phyloP scores from a whole-genome alignment of 2,329 filamentous ascomycete genomes.

The Pseudogymnoascus sp. region DNA sequence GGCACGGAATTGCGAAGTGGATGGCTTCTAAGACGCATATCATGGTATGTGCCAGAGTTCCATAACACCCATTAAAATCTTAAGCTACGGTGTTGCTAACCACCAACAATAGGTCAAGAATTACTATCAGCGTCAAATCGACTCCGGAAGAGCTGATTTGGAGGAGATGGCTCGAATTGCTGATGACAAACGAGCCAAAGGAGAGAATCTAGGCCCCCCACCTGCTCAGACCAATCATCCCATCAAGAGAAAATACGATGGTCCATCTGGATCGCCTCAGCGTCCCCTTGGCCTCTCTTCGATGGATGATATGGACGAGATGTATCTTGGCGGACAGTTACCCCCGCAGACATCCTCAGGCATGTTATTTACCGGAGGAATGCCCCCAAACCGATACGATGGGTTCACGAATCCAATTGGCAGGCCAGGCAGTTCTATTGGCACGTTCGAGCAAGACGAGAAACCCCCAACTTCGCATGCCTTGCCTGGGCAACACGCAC shows the following conservation, averaged over 20 bases:
- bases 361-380: neutral
- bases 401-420: neutral
- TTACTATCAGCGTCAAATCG: conserved; percentile 56
- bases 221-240: conserved; percentile 47
- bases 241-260: conserved; percentile 45
- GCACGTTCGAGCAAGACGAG: neutral
- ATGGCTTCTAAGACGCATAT: conserved; percentile 79
- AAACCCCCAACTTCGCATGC: conserved; percentile 9
- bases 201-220: conserved; percentile 52
- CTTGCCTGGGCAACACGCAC: conserved; percentile 19
- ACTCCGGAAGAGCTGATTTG: conserved; percentile 50
- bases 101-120: conserved; percentile 52
- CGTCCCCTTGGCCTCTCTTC: conserved; percentile 41
- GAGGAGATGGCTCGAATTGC: conserved; percentile 52
- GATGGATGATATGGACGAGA: conserved; percentile 37
- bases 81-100: conserved; percentile 28
- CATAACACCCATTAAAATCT: conserved; percentile 22
- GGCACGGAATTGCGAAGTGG: conserved; percentile 63
- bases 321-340: conserved; percentile 15
- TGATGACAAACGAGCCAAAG: conserved; percentile 45
- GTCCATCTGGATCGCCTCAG: conserved; percentile 32
- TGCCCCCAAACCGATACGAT: neutral
- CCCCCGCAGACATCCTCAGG: conserved; percentile 15
- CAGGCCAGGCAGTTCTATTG: neutral
- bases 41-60: conserved; percentile 53